Base-by-base conservation (phyloP, 2,329 filamentous ascomycete genomes). In the Fusarium stilboides region DNA sequence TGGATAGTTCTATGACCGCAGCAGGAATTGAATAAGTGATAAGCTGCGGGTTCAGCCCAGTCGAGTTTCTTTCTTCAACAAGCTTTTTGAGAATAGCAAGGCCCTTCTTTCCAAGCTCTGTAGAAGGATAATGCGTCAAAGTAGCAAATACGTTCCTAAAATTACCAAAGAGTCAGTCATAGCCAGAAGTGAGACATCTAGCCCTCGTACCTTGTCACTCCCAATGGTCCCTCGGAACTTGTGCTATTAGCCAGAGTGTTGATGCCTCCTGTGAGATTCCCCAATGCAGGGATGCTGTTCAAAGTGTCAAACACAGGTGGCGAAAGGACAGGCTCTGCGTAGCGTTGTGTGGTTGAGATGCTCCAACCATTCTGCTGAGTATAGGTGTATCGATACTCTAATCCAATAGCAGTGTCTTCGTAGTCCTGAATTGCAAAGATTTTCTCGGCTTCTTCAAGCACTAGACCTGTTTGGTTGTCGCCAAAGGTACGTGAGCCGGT, bases 401-500 rank as follows among this genome's bases (percentile, higher is more conserved):
- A 14, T 14, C 40, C 40, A 8, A 43, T 15, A 7, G 40, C 40
- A 15, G 40, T 43, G 20, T 43, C 40, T 26, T 43, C 40, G 13
- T 13, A 43, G 22, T 43, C 40, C 20, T 43, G 40, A 19, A 43
- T 15, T 26, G 40, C 22, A 26, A 43, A 43, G 40, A 43, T 15
- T 7, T 43, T 43, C 40, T 43, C 40, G 20, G 40, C 40, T 10
- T 43, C 40, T 43, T 43, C 22, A 26, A 43, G 40, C 7, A 43
- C 40, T 7, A 3, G 22, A 26, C 22, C 22, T 19, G 37, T 51
- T 26, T 58, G 47, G 6, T 39, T 24, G n/a, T 59, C 39, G 22
- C 37, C 19, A 36, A 53, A 59, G 42, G 49, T 53, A 44, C 47
- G 47, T 3, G 33, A 53, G 14, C 47, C 47, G 24, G 56, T 6